Base-by-base conservation (phyloP, 2,329 filamentous ascomycete genomes). In the Alternaria rosae region DNA sequence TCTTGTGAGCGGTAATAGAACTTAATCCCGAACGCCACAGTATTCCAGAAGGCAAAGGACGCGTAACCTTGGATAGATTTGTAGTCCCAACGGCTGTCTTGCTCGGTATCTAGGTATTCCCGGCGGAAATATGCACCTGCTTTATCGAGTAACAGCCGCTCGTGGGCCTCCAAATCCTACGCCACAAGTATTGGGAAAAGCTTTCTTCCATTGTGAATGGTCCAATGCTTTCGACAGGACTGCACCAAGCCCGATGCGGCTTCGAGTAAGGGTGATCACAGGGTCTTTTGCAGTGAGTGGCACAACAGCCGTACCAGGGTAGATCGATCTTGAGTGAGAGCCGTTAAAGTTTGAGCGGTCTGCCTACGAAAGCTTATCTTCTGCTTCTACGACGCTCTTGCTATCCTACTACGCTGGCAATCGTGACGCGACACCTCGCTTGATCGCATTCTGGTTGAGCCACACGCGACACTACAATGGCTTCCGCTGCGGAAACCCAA, bases 381-480 rank as follows among this genome's bases (percentile, higher is more conserved):
- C 28, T 45, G 5, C 17, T 28, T 17, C 41, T n/a, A 57, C 45
- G 30, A 21, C 17, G 20, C 25, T 28, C 38, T 57, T 47, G 3
- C 21, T 13, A 48, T 50, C 11, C 6, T 6, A 48, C 25, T 21
- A 35, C 15, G 12, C 43, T 38, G 20, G 28, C 13, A 23, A 25
- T 45, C 25, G 32, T 48, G 17, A 42, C 30, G 51, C 51, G 42
- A 32, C 17, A 21, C 25, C 48, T 17, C 47, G 38, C 26, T 50
- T 25, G 21, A 38, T 12, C 21, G 12, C 13, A 48, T n/a, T 30
- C 30, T 45, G 21, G 21, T 23, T 5, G 25, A 23, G 30, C n/a
- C 42, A 11, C 26, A 48, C 44, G 17, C 41, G n/a, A 56, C 55
- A 25, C 45, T 50, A 54, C 28, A 25, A 70, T 70, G 68, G 68